These are phyloP conservation scores for Ustilago vetiveriae DNA, from an alignment of 1,284 basidiomycete genomes.

Conservation along the genomic window DNA sequence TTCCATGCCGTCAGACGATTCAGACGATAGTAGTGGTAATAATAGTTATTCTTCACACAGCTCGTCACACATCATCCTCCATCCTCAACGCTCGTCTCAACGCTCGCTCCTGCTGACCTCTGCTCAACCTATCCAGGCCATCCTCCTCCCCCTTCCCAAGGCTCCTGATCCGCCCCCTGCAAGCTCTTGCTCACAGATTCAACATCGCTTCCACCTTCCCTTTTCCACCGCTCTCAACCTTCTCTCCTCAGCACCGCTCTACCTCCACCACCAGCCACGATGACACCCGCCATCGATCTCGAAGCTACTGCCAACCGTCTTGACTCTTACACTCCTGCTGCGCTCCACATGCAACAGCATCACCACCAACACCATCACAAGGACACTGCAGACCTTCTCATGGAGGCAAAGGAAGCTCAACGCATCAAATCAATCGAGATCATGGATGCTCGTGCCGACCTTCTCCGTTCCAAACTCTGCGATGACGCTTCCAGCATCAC, in stretches of 20 bases:
- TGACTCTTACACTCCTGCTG: slow-evolving; percentile 31
- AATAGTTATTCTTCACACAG: slow-evolving; percentile 27
- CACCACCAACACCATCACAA: slow-evolving; percentile 28
- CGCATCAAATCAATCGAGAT: slow-evolving; percentile 43
- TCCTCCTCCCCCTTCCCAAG: slow-evolving; percentile 44
- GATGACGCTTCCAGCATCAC: slow-evolving; percentile 37
- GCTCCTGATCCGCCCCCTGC: slow-evolving; percentile 50
- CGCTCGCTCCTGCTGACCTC: slow-evolving; percentile 27
- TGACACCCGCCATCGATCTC: slow-evolving; percentile 50
- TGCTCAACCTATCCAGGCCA: slow-evolving; percentile 29
- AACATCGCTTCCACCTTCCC: slow-evolving; percentile 23
- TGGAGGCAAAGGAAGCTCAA: slow-evolving; percentile 46
- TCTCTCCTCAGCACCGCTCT: slow-evolving; percentile 45
- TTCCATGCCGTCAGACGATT: slow-evolving; percentile 58
- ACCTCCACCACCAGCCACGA: slow-evolving; percentile 50
- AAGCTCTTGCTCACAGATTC: slow-evolving; percentile 11
- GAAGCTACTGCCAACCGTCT: slow-evolving; percentile 46
- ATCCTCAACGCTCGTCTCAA: neutral
- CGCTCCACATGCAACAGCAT: slow-evolving; percentile 24
- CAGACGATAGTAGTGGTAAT: slow-evolving; percentile 59
- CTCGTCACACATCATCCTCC: slow-evolving; percentile 4
- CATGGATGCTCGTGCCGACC: slow-evolving; percentile 43
- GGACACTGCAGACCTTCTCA: slow-evolving; percentile 46
- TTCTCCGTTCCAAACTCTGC: slow-evolving; percentile 30
- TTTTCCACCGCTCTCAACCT: slow-evolving; percentile 32